These are phyloP conservation scores for Capillidium rhysosporum DNA, from an alignment of 371 early-diverging fungal species.

Conservation along the genomic window DNA sequence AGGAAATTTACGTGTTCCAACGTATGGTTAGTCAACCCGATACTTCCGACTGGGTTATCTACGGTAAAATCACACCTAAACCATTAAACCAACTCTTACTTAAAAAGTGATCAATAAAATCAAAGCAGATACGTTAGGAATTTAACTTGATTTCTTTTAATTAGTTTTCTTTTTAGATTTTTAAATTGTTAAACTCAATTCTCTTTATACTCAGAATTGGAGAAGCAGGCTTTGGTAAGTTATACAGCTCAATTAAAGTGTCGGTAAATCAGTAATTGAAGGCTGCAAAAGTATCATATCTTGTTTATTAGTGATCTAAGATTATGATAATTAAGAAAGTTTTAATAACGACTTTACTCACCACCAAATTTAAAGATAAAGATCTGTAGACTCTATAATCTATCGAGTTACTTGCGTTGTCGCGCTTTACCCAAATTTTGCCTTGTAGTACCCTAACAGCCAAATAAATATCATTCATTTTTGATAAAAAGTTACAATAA, in stretches of 20 bases:
- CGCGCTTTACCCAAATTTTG: slow-evolving; percentile 54
- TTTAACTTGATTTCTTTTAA: too few relatives aligned
- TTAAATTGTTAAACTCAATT: too few relatives aligned
- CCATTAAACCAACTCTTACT: neutral
- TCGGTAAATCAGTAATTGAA: too few relatives aligned
- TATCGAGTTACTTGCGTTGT: slow-evolving; percentile 56
- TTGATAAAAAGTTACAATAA: slow-evolving; percentile 7
- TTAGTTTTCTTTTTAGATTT: too few relatives aligned
- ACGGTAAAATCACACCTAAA: slow-evolving; percentile 24
- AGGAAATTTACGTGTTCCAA: slow-evolving; percentile 51
- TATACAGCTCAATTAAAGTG: too few relatives aligned
- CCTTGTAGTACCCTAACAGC: slow-evolving; percentile 31
- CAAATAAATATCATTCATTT: neutral
- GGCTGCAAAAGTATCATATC: too few relatives aligned
- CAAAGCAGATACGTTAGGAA: too few relatives aligned
- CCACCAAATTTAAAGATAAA: slow-evolving; percentile 53
- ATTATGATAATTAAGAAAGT: slow-evolving; percentile 13
- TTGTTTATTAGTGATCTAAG: neutral
- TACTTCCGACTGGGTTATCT: slow-evolving; percentile 40
- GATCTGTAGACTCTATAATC: slow-evolving; percentile 72
- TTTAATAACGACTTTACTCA: slow-evolving; percentile 48
- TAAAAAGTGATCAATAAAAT: neutral
- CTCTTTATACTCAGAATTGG: too few relatives aligned
- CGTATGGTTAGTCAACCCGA: slow-evolving; percentile 34
- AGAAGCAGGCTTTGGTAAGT: too few relatives aligned